Base-by-base conservation (phyloP, 169 alveolate genomes). In the Cryptosporidium ubiquitum region DNA sequence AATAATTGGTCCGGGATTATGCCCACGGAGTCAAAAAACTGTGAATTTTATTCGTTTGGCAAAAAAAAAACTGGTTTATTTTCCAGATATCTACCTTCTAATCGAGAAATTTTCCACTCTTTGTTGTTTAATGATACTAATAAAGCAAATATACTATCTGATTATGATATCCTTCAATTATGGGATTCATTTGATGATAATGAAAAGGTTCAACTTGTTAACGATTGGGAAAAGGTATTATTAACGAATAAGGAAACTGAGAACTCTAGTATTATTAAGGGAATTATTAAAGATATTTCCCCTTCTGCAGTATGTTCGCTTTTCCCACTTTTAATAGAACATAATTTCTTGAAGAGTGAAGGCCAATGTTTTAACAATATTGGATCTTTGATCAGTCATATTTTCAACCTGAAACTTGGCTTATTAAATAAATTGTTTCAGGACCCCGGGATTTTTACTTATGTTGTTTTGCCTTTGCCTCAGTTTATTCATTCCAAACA, bases 401-500 rank as follows among this genome's bases (percentile, higher is more conserved):
- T 79, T 9, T 79, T 61, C 42, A 58, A 10, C n/a, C n/a, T 42
- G 26, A 79, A 79, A 64, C 35, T 47, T 40, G 35, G 20, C 9
- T 55, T 31, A 23, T 18, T 79, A 6, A 26, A n/a, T 5, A 47
- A 37, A n/a, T 61, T 79, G n/a, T 79, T 79, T 61, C 89, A 79
- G 42, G 75, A 79, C 35, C 89, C 89, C 2, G 89, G 89, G 16
- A 26, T 79, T 0, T 79, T 79, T 64, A 79, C 89, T 23, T 66
- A 20, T 18, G 26, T 79, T n/a, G 52, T 79, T 10, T 31, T 64
- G 2, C 79, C 79, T 10, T 55, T 79, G 23, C 89, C 89, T 42
- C 89, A 79, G n/a, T 79, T 61, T 64, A 44, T 79, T 29, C 89
- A 79, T 42, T 79, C 89, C n/a, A 79, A 29, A 79, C 89, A 79